Evolutionary conservation across 2,329 filamentous ascomycete genomes (phyloP).

Genomic region (Clarireedia paspali): DNA sequence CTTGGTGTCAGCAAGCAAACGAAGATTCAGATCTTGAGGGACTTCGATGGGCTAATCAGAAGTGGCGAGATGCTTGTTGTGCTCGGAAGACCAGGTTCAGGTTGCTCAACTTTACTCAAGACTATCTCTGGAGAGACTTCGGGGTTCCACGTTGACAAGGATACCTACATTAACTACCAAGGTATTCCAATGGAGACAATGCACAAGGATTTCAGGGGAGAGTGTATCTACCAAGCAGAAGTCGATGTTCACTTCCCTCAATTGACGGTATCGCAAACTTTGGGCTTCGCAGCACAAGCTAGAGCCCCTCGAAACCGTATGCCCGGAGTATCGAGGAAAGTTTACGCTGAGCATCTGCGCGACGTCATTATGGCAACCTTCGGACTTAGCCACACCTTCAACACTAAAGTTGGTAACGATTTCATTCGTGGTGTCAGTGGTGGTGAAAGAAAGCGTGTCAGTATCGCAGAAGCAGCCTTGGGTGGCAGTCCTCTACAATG

Average conservation of each 20-base stretch:
- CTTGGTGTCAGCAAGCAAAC: conserved; percentile 43
- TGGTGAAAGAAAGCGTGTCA: conserved; percentile 71
- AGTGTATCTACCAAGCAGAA: conserved; percentile 70
- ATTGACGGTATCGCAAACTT: conserved; percentile 66
- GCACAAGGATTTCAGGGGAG: conserved; percentile 54
- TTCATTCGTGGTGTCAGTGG: conserved; percentile 65
- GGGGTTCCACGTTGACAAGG: conserved; percentile 44
- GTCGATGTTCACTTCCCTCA: conserved; percentile 69
- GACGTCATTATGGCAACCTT: conserved; percentile 62
- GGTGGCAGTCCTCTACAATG: conserved; percentile 54
- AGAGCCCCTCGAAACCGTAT: conserved; percentile 59
- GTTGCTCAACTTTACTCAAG: conserved; percentile 58
- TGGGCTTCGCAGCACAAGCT: conserved; percentile 64
- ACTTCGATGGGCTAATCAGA: conserved; percentile 57
- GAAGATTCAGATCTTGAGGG: conserved; percentile 49
- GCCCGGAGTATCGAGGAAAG: conserved; percentile 50
- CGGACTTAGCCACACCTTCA: conserved; percentile 62
- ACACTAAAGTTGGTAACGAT: conserved; percentile 69
- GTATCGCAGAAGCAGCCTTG: conserved; percentile 67
- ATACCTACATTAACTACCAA: conserved; percentile 53
- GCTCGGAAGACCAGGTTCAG: conserved; percentile 57
- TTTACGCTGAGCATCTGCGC: conserved; percentile 42
- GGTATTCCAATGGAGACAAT: conserved; percentile 43
- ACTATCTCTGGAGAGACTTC: conserved; percentile 46
- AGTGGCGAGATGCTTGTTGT: conserved; percentile 63